Evolutionary conservation across 2,329 filamentous ascomycete species (phyloP).

Genomic region (Pseudogymnoascus sp.): DNA sequence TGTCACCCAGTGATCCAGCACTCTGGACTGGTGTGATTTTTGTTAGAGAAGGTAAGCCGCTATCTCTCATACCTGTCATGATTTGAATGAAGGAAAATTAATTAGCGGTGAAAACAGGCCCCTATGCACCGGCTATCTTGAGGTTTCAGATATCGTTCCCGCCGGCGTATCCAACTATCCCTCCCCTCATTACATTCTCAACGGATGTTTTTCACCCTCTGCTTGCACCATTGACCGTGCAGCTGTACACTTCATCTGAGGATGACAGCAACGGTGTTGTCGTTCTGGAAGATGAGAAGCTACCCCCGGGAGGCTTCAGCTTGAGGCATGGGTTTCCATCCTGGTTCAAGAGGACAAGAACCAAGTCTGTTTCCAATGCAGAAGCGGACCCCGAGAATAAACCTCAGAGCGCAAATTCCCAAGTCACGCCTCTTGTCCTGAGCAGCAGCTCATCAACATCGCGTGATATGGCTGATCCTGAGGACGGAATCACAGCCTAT

Average conservation of each 20-base stretch:
- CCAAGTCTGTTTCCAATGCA: constrained; percentile 34
- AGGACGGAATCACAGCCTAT: constrained; percentile 41
- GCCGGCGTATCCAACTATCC: constrained; percentile 66
- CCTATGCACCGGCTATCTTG: constrained; percentile 79
- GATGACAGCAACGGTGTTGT: constrained; percentile 71
- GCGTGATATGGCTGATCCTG: constrained; percentile 11
- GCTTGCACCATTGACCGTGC: constrained; percentile 86
- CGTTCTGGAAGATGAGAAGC: constrained; percentile 71
- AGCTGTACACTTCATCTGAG: constrained; percentile 79
- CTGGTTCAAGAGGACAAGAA: constrained; percentile 67
- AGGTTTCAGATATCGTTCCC: constrained; percentile 89
- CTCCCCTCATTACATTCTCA: constrained; percentile 79
- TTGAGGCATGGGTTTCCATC: constrained; percentile 82
- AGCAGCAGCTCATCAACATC: not conserved
- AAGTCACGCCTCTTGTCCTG: not conserved
- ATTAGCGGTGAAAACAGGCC: constrained; percentile 48
- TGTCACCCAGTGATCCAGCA: constrained; percentile 72
- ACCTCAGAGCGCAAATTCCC: not conserved
- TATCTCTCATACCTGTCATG: constrained; percentile 12
- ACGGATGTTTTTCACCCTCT: constrained; percentile 95
- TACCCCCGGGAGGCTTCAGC: constrained; percentile 86
- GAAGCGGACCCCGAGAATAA: constrained; percentile 20
- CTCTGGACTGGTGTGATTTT: constrained; percentile 91
- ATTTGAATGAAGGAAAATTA: not conserved
- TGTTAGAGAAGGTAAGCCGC: constrained; percentile 66